Evolutionary conservation across 2,329 filamentous ascomycete genomes (phyloP), one percentile per base, ranked within the genome.

Genomic region (Cercospora sojina): DNA sequence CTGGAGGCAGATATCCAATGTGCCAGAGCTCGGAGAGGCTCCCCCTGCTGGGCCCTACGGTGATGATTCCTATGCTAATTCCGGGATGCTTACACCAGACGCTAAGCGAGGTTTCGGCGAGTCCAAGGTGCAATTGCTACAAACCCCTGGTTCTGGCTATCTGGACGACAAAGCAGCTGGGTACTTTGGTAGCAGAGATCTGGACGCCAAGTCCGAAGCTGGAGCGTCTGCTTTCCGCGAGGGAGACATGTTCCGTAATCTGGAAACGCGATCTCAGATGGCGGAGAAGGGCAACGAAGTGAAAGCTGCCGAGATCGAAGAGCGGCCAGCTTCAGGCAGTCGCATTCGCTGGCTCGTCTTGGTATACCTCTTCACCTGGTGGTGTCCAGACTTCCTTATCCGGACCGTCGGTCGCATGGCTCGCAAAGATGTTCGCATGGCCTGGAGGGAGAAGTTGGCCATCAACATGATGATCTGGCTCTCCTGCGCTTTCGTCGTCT

Each of bases 381-480:
- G 89, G 72, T 82, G 97, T 55, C 95, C 95, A 5, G 93, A 97
- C 76, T 91, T 97, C 73, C 74, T 90, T 51, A 91, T 98, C 76
- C 87, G 88, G 62, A 83, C 84, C 73, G 68, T 96, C 47, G 94
- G 94, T 23, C 86, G 91, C 60, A 97, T 97, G 90, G 86, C 90
- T 67, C 91, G 95, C 68, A 96, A 96, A 77, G 95, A 99, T 78
- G 88, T 99, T 8, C 91, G 93, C 25, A 85, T 91, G 77, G 95
- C 95, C 0, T 99, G 95, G 95, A 87, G 95, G 76, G 95, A 99
- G 79, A 99, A 99, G 84, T 79, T 99, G 66, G 94, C 95, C 62
- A 99, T 99, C 85, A 99, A 99, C 83, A 84, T 99, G 78, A 86
- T 98, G 76, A 99, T 99, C 77, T 99, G 96, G 95, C 82, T 94